phyloP scores from a whole-genome alignment of 768 basidiomycete genomes.

The Hygrocybe coccinea region DNA sequence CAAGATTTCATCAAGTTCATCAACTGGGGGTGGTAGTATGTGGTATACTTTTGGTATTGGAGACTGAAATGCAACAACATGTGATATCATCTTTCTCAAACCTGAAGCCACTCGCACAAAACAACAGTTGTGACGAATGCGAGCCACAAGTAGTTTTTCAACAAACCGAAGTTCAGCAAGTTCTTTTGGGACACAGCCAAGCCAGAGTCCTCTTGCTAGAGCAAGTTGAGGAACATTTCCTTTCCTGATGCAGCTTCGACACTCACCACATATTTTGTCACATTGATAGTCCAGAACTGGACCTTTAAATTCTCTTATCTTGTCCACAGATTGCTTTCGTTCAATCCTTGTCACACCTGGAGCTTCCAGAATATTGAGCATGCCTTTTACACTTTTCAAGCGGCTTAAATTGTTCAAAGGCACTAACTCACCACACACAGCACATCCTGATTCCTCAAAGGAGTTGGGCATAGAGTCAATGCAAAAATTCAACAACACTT shows the following conservation, averaged over 20 bases:
- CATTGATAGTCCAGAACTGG: constrained; percentile 15
- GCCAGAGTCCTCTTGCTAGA: constrained; percentile 31
- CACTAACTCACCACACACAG: constrained; percentile 26
- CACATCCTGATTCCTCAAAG: constrained; percentile 28
- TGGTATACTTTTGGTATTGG: constrained; percentile 30
- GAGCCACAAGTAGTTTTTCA: constrained; percentile 24
- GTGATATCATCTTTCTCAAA: constrained; percentile 8
- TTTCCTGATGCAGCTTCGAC: constrained; percentile 3
- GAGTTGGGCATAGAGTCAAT: background rate
- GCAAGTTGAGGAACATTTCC: constrained; percentile 9
- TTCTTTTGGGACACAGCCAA: constrained; percentile 27
- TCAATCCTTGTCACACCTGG: constrained; percentile 6
- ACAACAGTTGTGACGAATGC: constrained; percentile 24
- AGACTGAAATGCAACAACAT: constrained; percentile 21
- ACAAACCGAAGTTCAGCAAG: constrained; percentile 20
- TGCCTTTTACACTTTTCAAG: constrained; percentile 6
- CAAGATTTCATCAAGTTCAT: constrained; percentile 30
- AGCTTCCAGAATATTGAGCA: constrained; percentile 5
- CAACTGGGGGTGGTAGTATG: constrained; percentile 25
- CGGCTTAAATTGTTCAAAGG: constrained; percentile 1
- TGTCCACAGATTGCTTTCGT: background rate
- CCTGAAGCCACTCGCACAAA: constrained; percentile 23
- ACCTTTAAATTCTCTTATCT: constrained; percentile 11
- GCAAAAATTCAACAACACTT: background rate
- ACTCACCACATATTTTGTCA: constrained; percentile 8